phyloP scores from a whole-genome alignment of 306 rosid species.

The Senna tora region DNA sequence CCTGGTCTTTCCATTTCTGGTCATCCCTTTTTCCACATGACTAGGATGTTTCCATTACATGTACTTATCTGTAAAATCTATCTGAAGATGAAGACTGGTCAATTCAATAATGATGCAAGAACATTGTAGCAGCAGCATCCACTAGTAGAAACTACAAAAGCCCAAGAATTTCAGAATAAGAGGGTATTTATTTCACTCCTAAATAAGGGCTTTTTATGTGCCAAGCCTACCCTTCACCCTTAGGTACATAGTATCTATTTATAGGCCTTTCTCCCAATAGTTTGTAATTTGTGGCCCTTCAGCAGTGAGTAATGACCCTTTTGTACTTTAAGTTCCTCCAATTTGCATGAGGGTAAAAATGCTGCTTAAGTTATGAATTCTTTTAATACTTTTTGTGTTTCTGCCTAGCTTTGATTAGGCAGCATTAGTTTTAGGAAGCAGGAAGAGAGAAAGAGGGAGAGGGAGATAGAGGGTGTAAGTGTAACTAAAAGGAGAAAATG shows the following conservation, averaged over 20 bases:
- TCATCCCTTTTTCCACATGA: slow-evolving; percentile 28
- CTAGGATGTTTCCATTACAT: slow-evolving; percentile 11
- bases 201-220: slow-evolving; percentile 35
- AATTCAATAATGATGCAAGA: slow-evolving; percentile 43
- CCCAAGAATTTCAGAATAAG: slow-evolving; percentile 42
- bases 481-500: not conserved
- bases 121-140: slow-evolving; percentile 1
- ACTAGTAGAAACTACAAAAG: slow-evolving; percentile 2
- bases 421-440: slow-evolving; percentile 23
- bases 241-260: slow-evolving; percentile 23
- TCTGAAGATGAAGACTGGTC: slow-evolving; percentile 39
- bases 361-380: slow-evolving; percentile 20
- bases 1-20: slow-evolving; percentile 26
- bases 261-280: slow-evolving; percentile 1
- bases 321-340: slow-evolving; percentile 26
- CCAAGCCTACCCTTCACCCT: no score
- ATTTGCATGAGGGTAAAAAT: slow-evolving; percentile 33
- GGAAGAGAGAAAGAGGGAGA: slow-evolving; percentile 5
- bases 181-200: slow-evolving; percentile 21
- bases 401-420: slow-evolving; percentile 5
- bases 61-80: slow-evolving; percentile 36
- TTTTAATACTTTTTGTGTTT: slow-evolving; percentile 4
- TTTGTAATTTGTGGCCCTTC: not conserved
- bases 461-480: not conserved
- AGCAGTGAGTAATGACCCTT: slow-evolving; percentile 7